Evolutionary conservation across 352 stramenopile genomes (phyloP).

Genomic region (Phytopythium aichiense): DNA sequence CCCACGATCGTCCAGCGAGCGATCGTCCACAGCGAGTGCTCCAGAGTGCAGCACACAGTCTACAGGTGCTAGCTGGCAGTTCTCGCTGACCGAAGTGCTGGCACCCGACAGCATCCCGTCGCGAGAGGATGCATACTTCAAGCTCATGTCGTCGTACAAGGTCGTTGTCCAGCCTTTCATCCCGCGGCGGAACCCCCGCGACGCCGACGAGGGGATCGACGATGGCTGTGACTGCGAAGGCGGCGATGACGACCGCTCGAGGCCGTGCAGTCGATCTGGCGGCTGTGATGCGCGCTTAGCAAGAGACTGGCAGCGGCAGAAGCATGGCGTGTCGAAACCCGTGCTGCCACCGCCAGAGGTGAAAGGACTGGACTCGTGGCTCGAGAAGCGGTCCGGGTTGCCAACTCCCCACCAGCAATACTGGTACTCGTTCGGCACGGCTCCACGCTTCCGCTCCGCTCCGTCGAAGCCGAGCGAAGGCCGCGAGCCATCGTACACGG

Average conservation of each 20-base stretch:
- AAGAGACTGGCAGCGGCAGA: background rate
- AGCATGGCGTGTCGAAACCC: background rate
- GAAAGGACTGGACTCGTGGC: constrained; percentile 34
- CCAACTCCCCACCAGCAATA: constrained; percentile 4
- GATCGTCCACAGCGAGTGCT: background rate
- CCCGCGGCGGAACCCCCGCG: background rate
- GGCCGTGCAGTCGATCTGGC: background rate
- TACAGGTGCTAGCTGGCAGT: constrained; percentile 26
- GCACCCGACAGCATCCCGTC: constrained; percentile 36
- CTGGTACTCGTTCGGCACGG: constrained; percentile 8
- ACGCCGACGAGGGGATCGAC: constrained; percentile 4
- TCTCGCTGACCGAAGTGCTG: constrained; percentile 29
- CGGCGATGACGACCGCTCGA: background rate
- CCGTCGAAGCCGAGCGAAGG: constrained; percentile 14
- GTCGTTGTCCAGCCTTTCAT: constrained; percentile 23
- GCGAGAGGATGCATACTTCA: constrained; percentile 38
- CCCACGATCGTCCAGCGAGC: background rate
- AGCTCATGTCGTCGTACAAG: constrained; percentile 60
- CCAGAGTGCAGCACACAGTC: background rate
- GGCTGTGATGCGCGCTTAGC: background rate
- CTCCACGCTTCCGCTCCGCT: constrained; percentile 8
- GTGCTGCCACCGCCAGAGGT: constrained; percentile 19
- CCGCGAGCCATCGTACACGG: background rate
- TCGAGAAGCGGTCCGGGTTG: constrained; percentile 22
- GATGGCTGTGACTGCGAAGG: constrained; percentile 4